Percentiles rank a stretch among this genome's conserved stretches.
These are phyloP conservation scores for Ormosia semicastrata DNA, from an alignment of 306 rosid species.

Conservation along the genomic window DNA sequence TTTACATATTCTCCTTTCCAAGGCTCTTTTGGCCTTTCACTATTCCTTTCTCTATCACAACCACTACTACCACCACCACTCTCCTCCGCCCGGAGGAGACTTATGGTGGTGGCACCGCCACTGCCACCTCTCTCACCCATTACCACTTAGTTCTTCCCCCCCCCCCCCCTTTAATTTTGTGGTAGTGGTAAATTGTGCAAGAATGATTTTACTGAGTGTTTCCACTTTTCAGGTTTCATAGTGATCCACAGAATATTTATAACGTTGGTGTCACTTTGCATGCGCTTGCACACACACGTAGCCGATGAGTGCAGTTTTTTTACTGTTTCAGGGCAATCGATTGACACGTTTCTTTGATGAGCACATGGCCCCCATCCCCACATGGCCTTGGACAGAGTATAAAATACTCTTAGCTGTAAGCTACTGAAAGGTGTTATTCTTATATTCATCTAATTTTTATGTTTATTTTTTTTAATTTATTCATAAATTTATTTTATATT, in stretches of 20 bases:
- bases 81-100: constrained; percentile 21
- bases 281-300: constrained; percentile 39
- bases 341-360: constrained; percentile 32
- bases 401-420: neutral
- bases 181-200: neutral
- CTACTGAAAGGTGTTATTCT: neutral
- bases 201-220: neutral
- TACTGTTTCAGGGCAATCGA: neutral
- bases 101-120: neutral
- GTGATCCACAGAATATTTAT: neutral
- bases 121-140: constrained; percentile 25
- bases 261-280: constrained; percentile 36
- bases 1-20: constrained; percentile 52
- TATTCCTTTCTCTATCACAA: neutral
- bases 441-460: too few species aligned
- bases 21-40: constrained; percentile 59
- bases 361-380: constrained; percentile 17
- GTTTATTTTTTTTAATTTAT: too few species aligned
- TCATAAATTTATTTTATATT: too few species aligned
- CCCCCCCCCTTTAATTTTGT: neutral
- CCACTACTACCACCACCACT: neutral
- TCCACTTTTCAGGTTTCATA: neutral
- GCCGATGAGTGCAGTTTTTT: neutral
- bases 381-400: neutral
- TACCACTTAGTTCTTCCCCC: neutral